Conservation (phyloP, 75 land plant species). For the Sequoiadendron giganteum region DNA sequence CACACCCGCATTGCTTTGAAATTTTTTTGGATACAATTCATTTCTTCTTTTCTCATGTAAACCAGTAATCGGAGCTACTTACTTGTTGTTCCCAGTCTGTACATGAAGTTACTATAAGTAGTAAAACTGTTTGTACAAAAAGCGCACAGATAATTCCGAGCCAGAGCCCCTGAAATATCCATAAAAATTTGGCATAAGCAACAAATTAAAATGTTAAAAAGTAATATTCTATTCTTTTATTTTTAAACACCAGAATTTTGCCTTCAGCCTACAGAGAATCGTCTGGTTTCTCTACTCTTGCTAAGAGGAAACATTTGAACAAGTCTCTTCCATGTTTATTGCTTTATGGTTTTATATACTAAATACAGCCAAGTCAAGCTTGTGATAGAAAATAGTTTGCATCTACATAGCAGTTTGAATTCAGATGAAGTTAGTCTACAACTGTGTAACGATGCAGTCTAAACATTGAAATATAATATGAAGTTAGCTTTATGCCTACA, state of each 20-base stretch:
- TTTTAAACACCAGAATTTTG: not conserved
- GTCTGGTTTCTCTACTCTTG: not conserved
- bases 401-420: too few relatives aligned
- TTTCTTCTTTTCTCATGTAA: too few relatives aligned
- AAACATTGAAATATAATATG: too few relatives aligned
- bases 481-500: too few relatives aligned
- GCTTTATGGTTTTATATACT: not conserved
- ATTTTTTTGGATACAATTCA: too few relatives aligned
- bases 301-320: not conserved
- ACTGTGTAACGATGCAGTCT: not conserved
- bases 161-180: conserved; percentile 53
- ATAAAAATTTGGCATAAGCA: not conserved
- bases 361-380: too few relatives aligned
- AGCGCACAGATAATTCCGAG: conserved; percentile 22
- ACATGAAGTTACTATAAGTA: conserved; percentile 26
- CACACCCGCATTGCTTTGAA: too few relatives aligned
- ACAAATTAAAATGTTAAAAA: not conserved
- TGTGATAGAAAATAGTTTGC: not conserved
- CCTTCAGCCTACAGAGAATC: not conserved
- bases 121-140: conserved; percentile 39
- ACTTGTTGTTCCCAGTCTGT: conserved; percentile 11
- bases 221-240: too few relatives aligned
- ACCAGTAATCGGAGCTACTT: too few relatives aligned
- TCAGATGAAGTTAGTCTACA: too few relatives aligned
- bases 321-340: not conserved